phyloP scores from a whole-genome alignment of 2,329 filamentous ascomycete species.

The Nemania bipapillata region DNA sequence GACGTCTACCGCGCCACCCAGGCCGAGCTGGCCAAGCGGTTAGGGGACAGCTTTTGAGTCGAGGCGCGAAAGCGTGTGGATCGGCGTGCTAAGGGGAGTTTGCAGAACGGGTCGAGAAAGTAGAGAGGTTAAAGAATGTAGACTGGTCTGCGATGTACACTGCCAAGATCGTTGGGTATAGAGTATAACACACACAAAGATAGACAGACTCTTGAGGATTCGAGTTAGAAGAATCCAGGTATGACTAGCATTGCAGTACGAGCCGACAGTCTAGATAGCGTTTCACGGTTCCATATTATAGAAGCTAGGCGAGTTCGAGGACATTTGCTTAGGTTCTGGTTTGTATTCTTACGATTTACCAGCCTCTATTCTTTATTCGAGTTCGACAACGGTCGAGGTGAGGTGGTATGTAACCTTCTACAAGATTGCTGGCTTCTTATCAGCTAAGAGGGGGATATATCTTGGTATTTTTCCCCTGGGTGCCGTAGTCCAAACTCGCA shows the following conservation, averaged over 20 bases:
- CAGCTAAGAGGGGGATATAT: constrained; percentile 23
- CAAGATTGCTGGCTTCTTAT: constrained; percentile 29
- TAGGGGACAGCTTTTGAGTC: constrained; percentile 58
- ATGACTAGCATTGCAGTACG: constrained; percentile 27
- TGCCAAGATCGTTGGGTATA: constrained; percentile 20
- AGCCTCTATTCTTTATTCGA: constrained; percentile 32
- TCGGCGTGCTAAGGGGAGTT: no score
- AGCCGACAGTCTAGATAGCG: constrained; percentile 29
- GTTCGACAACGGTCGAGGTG: constrained; percentile 26
- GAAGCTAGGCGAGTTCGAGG: constrained; percentile 22
- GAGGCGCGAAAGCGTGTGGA: background rate
- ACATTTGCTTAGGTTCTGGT: constrained; percentile 27
- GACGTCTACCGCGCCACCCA: constrained; percentile 67
- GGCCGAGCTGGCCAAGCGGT: constrained; percentile 60
- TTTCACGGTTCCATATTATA: constrained; percentile 26
- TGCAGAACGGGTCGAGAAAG: no score
- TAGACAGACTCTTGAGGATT: constrained; percentile 13
- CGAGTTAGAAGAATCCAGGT: constrained; percentile 23
- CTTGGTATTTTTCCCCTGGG: constrained; percentile 24
- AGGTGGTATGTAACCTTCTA: constrained; percentile 33
- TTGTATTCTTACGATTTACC: constrained; percentile 29
- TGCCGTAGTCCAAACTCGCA: constrained; percentile 34
- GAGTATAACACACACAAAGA: constrained; percentile 19
- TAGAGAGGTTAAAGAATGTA: background rate
- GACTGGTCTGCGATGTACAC: constrained; percentile 3